These are phyloP conservation scores for Ophiocordyceps sinensis DNA, from an alignment of 2,329 filamentous ascomycete species.

Conservation along the genomic window DNA sequence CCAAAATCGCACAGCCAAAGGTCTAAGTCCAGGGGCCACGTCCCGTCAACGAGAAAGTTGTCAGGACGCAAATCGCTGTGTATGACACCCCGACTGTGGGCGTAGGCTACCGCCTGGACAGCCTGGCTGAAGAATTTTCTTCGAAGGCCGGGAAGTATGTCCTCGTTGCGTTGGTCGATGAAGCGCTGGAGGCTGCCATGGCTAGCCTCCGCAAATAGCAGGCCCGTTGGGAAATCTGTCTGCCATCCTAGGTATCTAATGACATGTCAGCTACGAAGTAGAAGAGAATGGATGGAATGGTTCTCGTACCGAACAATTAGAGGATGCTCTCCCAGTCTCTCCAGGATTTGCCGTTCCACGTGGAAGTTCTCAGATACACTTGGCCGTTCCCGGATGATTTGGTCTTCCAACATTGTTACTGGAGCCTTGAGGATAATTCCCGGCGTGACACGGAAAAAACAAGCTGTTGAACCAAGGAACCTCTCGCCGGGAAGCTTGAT, in stretches of 20 bases:
- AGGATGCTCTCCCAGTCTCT: conserved; percentile 4
- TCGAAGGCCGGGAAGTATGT: background rate
- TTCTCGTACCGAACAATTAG: conserved; percentile 3
- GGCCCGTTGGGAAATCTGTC: background rate
- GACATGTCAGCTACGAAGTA: background rate
- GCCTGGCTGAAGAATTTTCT: background rate
- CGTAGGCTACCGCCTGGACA: background rate
- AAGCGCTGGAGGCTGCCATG: background rate
- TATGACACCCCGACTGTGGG: conserved; percentile 1
- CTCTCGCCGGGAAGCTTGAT: conserved; percentile 1
- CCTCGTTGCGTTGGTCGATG: background rate
- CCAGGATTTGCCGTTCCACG: conserved; percentile 4
- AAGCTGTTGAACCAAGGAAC: conserved; percentile 5
- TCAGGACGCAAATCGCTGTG: conserved; percentile 1
- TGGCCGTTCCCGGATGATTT: conserved; percentile 2
- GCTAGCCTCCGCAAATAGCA: background rate
- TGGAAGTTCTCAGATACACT: conserved; percentile 2
- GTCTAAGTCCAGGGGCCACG: background rate
- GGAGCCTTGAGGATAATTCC: conserved; percentile 4
- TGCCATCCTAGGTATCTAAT: background rate
- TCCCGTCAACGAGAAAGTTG: conserved; percentile 1
- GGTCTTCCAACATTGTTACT: conserved; percentile 1
- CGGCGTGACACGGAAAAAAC: conserved; percentile 5
- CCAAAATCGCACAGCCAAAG: conserved; percentile 1
- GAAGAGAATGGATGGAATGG: background rate